A percentile compares a stretch with the other conserved stretches of the same genome.
These are phyloP conservation scores for Ophiocordyceps camponoti-floridani DNA, from an alignment of 2,329 filamentous ascomycete species.

Conservation along the genomic window DNA sequence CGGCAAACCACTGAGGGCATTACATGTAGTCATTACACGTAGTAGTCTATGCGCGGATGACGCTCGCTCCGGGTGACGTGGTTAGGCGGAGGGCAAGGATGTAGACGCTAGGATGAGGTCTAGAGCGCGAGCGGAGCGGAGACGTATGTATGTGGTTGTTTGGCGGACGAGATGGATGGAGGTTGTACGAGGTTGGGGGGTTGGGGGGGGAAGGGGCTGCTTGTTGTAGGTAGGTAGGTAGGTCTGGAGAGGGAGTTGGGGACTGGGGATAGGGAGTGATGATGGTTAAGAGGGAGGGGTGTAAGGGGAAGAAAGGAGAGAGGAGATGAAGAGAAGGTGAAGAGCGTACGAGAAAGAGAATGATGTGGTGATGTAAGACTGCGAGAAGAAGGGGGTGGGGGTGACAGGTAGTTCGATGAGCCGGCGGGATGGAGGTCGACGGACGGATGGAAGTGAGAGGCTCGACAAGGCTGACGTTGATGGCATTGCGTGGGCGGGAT, in stretches of 20 bases:
- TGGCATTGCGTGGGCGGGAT: too few species aligned
- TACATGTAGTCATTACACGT: too few species aligned
- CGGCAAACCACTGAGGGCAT: conserved; percentile 51
- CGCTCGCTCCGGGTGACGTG: conserved; percentile 21
- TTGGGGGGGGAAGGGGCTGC: too few species aligned
- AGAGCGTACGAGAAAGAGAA: not conserved
- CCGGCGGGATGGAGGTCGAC: not conserved
- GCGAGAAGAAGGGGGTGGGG: not conserved
- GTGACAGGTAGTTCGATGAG: too few species aligned
- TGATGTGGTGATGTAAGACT: too few species aligned
- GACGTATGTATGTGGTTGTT: too few species aligned
- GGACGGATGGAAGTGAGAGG: not conserved
- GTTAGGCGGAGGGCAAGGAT: conserved; percentile 3
- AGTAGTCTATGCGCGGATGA: conserved; percentile 74
- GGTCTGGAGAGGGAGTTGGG: too few species aligned
- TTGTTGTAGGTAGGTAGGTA: too few species aligned
- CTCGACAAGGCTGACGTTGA: too few species aligned
- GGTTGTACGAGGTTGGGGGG: too few species aligned
- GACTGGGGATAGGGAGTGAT: not conserved
- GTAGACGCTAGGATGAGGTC: conserved; percentile 5
- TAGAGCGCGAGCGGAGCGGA: conserved; percentile 4
- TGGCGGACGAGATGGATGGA: too few species aligned
- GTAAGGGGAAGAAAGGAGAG: not conserved
- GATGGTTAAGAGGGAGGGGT: not conserved
- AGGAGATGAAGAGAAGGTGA: not conserved